Percentiles rank a stretch among this genome's conserved stretches.
Conservation (phyloP, 73 alveolate genomes). For the Paramecium sonneborni region DNA sequence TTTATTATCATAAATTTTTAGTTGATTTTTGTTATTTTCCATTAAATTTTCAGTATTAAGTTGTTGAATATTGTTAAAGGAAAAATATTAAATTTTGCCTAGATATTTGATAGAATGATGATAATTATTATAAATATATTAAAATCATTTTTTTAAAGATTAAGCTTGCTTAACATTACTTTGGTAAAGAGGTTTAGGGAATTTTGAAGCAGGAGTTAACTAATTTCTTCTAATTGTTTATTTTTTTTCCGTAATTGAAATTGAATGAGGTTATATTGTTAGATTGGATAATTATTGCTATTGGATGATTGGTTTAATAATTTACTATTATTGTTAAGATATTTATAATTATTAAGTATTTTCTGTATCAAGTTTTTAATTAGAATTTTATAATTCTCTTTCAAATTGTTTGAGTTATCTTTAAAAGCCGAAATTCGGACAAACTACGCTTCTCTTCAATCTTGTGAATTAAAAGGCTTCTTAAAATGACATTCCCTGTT, state of each 20-base stretch:
- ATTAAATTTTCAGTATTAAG: no score
- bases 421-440: constrained; percentile 73
- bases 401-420: constrained; percentile 62
- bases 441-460: constrained; percentile 56
- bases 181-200: background rate
- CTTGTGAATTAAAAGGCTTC: constrained; percentile 70
- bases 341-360: background rate
- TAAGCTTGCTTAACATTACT: background rate
- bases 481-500: background rate
- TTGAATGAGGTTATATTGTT: background rate
- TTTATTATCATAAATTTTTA: no score
- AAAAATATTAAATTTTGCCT: background rate
- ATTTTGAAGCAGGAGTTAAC: background rate
- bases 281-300: background rate
- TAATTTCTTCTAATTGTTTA: background rate
- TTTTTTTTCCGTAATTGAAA: background rate
- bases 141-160: background rate
- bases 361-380: background rate
- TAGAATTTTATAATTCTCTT: background rate
- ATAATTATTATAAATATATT: background rate
- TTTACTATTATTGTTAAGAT: background rate
- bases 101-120: background rate
- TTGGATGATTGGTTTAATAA: background rate
- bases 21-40: no score
- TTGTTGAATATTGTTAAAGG: no score